These are phyloP conservation scores for Drechmeria coniospora DNA, from an alignment of 2,329 filamentous ascomycete genomes.

Conservation along the genomic window DNA sequence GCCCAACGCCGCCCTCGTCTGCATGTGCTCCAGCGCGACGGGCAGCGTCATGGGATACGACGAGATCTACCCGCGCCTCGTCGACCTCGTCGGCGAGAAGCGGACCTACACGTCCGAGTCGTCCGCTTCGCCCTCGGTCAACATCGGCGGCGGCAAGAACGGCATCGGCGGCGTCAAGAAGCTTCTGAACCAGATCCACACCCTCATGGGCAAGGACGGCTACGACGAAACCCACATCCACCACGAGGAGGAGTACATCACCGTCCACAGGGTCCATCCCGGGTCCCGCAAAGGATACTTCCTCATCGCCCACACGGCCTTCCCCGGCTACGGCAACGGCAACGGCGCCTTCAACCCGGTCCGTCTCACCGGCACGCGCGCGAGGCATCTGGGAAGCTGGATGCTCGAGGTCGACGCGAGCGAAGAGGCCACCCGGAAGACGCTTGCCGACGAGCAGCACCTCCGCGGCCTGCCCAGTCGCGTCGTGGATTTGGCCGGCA, in stretches of 20 bases:
- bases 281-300: conserved; percentile 88
- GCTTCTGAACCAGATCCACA: conserved; percentile 86
- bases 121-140: conserved; percentile 43
- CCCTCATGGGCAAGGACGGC: conserved; percentile 84
- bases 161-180: conserved; percentile 88
- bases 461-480: conserved; percentile 75
- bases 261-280: conserved; percentile 87
- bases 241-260: conserved; percentile 91
- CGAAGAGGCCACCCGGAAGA: conserved; percentile 49
- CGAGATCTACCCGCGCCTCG: conserved; percentile 81
- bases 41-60: conserved; percentile 98
- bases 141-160: conserved; percentile 53
- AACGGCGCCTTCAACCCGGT: conserved; percentile 71
- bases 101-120: conserved; percentile 67
- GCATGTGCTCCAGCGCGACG: conserved; percentile 88
- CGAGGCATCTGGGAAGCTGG: conserved; percentile 79
- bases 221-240: conserved; percentile 95
- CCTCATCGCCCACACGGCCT: conserved; percentile 89
- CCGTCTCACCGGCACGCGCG: conserved; percentile 68
- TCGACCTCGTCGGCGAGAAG: conserved; percentile 87
- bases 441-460: conserved; percentile 51
- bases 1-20: conserved; percentile 83
- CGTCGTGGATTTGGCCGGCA: conserved; percentile 57
- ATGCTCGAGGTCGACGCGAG: conserved; percentile 76
- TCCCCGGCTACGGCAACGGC: conserved; percentile 74